Evolutionary conservation across 495 filamentous ascomycete genomes (phyloP).

Genomic region (Xylaria telfairii): DNA sequence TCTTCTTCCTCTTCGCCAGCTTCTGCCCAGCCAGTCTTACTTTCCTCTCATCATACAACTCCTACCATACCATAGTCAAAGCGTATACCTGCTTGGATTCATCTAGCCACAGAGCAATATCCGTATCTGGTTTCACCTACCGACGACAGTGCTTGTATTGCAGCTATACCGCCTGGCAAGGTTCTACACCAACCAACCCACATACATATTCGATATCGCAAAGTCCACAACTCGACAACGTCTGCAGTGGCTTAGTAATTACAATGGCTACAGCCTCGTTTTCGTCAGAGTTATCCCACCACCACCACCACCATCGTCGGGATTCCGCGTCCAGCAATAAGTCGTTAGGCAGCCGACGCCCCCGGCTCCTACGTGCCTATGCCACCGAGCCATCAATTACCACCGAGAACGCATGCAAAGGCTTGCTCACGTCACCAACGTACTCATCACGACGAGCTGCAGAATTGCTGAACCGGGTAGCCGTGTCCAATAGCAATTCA

Average conservation of each 20-base stretch:
- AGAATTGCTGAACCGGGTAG: conserved; percentile 58
- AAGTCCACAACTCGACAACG: conserved; percentile 7
- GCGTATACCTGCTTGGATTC: background rate
- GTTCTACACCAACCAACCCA: conserved; percentile 25
- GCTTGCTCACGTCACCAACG: conserved; percentile 52
- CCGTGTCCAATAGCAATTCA: conserved; percentile 48
- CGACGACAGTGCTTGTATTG: conserved; percentile 12
- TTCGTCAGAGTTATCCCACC: conserved; percentile 32
- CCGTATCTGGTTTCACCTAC: background rate
- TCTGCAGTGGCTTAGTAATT: background rate
- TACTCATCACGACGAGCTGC: conserved; percentile 52
- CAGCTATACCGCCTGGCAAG: background rate
- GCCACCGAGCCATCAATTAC: conserved; percentile 62
- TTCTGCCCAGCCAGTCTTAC: conserved; percentile 1
- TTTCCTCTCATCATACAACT: background rate
- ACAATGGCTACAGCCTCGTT: conserved; percentile 24
- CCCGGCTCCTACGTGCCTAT: conserved; percentile 55
- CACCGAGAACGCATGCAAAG: conserved; percentile 58
- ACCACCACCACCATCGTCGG: conserved; percentile 34
- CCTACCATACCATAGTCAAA: background rate
- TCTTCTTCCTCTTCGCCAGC: conserved; percentile 12
- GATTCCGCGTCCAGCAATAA: conserved; percentile 45
- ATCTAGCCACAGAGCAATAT: background rate
- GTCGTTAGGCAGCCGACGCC: conserved; percentile 45
- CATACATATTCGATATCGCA: conserved; percentile 9